Evolutionary conservation across 169 alveolate species (phyloP).

Genomic region (Plasmodium cynomolgi): DNA sequence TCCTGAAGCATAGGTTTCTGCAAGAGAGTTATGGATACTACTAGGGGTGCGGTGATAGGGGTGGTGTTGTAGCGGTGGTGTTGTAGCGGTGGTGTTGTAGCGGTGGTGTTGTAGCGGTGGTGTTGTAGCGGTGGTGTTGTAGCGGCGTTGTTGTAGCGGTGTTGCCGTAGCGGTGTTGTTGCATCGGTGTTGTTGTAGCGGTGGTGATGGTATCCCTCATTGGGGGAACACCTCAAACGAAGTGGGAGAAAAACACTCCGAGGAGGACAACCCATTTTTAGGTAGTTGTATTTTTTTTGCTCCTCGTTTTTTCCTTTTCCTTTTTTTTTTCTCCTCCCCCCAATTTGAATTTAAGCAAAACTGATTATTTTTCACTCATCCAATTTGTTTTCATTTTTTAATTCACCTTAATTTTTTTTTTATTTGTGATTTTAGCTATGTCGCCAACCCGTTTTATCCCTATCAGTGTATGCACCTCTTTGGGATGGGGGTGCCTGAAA

Average conservation of each 20-base stretch:
- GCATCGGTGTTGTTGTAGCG: background rate
- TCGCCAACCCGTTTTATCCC: background rate
- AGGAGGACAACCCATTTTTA: background rate
- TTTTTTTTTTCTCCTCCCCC: background rate
- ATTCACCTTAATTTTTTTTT: background rate
- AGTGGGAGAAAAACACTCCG: background rate
- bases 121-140: too few species aligned
- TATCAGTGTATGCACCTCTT: background rate
- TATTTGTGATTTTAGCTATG: background rate
- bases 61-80: background rate
- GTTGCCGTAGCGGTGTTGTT: too few species aligned
- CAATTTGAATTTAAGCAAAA: background rate
- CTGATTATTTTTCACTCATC: background rate
- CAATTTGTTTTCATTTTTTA: background rate
- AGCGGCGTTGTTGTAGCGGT: too few species aligned
- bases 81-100: too few species aligned
- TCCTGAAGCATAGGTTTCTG: conserved; percentile 89
- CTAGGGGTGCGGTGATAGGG: background rate
- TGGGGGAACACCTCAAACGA: background rate
- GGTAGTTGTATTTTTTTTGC: background rate
- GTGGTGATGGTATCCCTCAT: too few species aligned
- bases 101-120: too few species aligned
- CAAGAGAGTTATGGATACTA: conserved; percentile 54
- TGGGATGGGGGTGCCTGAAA: background rate
- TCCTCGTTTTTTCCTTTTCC: background rate